These are phyloP conservation scores for Rubus idaeus DNA, from an alignment of 306 rosid species.

Conservation along the genomic window DNA sequence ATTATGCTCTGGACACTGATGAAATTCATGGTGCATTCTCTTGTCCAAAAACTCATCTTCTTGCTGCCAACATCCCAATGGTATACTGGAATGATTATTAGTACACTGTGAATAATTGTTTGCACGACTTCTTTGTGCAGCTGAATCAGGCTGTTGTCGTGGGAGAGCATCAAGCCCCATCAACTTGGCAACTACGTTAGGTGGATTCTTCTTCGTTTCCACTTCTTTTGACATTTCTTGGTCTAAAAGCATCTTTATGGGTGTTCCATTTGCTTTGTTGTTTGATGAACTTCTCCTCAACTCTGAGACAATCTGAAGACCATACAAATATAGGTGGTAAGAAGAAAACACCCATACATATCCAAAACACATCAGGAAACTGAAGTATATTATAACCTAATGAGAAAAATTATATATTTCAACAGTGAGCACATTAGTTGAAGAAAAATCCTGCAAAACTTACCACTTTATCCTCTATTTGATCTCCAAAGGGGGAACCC, in stretches of 20 bases:
- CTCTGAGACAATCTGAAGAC: constrained; percentile 51
- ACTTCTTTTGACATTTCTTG: constrained; percentile 79
- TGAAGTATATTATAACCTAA: constrained; percentile 18
- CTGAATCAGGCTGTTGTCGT: constrained; percentile 44
- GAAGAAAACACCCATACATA: not conserved
- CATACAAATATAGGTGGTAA: constrained; percentile 12
- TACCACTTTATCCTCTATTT: constrained; percentile 69
- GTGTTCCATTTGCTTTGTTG: constrained; percentile 52
- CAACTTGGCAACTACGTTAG: constrained; percentile 88
- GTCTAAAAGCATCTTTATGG: constrained; percentile 75
- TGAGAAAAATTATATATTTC: constrained; percentile 1
- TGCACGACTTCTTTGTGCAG: constrained; percentile 50
- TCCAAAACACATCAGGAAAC: constrained; percentile 24
- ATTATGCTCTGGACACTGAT: constrained; percentile 43
- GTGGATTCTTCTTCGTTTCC: constrained; percentile 51
- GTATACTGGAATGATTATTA: constrained; percentile 42
- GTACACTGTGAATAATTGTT: constrained; percentile 46
- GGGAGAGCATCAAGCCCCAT: constrained; percentile 93
- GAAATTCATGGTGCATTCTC: constrained; percentile 49
- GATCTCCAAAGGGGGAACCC: constrained; percentile 55
- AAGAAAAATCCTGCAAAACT: constrained; percentile 30
- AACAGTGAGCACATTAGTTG: not conserved
- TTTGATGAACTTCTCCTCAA: constrained; percentile 55
- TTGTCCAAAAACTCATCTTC: constrained; percentile 48
- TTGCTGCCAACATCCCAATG: constrained; percentile 50